Percentiles rank a stretch among this genome's conserved stretches.
phyloP scores from a whole-genome alignment of 805 yeast genomes.

The Zygoascus biomembranicola region DNA sequence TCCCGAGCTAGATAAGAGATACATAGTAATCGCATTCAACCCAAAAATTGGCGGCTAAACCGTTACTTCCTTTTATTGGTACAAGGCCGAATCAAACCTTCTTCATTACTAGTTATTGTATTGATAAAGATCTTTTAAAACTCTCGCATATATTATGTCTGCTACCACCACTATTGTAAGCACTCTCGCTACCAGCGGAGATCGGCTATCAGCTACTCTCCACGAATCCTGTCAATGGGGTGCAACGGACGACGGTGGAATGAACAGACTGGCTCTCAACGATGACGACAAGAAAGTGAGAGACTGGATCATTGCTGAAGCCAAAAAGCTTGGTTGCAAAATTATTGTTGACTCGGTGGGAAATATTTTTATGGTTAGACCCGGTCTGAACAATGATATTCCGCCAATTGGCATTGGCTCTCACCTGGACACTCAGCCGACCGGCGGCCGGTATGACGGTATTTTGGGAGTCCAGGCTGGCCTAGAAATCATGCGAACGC shows the following conservation, averaged over 20 bases:
- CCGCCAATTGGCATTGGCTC: slow-evolving; percentile 64
- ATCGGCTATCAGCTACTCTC: slow-evolving; percentile 47
- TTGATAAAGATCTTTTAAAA: background rate
- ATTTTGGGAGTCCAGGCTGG: slow-evolving; percentile 62
- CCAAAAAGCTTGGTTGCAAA: slow-evolving; percentile 45
- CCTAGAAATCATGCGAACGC: slow-evolving; percentile 55
- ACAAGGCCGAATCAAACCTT: no score
- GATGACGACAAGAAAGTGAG: slow-evolving; percentile 58
- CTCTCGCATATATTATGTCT: background rate
- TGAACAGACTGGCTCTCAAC: slow-evolving; percentile 53
- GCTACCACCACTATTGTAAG: background rate
- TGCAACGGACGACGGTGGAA: slow-evolving; percentile 58
- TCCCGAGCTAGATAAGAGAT: no score
- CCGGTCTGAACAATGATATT: slow-evolving; percentile 41
- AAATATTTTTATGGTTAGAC: slow-evolving; percentile 56
- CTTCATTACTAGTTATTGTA: no score
- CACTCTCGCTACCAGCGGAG: slow-evolving; percentile 24
- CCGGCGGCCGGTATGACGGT: slow-evolving; percentile 72
- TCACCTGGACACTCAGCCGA: slow-evolving; percentile 69
- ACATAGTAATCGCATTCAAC: no score
- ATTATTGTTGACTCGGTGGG: slow-evolving; percentile 58
- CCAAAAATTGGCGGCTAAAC: no score
- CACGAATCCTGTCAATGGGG: slow-evolving; percentile 59
- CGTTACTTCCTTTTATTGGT: no score
- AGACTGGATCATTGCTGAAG: slow-evolving; percentile 55